Conservation (phyloP, 495 filamentous ascomycete species). For the Penicillium psychrofluorescens region DNA sequence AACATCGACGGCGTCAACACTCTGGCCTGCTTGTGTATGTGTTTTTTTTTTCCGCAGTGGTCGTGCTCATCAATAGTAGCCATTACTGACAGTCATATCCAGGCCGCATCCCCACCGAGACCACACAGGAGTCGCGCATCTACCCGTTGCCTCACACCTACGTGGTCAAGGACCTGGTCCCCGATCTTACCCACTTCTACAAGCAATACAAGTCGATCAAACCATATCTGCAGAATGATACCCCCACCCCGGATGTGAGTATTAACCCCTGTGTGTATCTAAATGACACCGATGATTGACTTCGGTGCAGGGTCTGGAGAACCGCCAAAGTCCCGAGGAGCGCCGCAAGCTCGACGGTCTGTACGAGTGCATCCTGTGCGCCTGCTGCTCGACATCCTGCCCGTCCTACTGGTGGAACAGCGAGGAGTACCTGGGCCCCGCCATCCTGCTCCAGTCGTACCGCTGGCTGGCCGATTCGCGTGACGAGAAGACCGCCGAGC, state of each 20-base stretch:
- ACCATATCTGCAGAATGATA: slow-evolving; percentile 89
- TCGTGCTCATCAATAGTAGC: neutral
- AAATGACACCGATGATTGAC: neutral
- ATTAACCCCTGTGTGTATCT: neutral
- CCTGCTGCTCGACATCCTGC: slow-evolving; percentile 97
- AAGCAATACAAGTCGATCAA: slow-evolving; percentile 99
- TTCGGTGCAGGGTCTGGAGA: slow-evolving; percentile 64
- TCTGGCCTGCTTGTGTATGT: slow-evolving; percentile 93
- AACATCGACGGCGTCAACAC: slow-evolving; percentile 99
- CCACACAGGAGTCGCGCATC: slow-evolving; percentile 77
- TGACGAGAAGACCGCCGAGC: slow-evolving; percentile 78
- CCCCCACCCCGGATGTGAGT: slow-evolving; percentile 66
- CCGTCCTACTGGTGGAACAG: slow-evolving; percentile 99
- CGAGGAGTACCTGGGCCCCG: slow-evolving; percentile 95
- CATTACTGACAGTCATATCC: neutral
- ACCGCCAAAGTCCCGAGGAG: slow-evolving; percentile 80
- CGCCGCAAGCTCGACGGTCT: slow-evolving; percentile 95
- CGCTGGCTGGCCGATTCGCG: slow-evolving; percentile 90
- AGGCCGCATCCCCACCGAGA: slow-evolving; percentile 92
- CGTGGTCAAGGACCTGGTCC: slow-evolving; percentile 97
- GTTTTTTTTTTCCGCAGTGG: neutral
- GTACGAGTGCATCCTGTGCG: slow-evolving; percentile 99
- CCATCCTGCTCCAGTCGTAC: slow-evolving; percentile 93
- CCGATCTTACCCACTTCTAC: slow-evolving; percentile 97
- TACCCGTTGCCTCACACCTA: slow-evolving; percentile 98